These are phyloP conservation scores for Plasmodium falciparum DNA, from an alignment of 169 alveolate species.

Conservation along the genomic window DNA sequence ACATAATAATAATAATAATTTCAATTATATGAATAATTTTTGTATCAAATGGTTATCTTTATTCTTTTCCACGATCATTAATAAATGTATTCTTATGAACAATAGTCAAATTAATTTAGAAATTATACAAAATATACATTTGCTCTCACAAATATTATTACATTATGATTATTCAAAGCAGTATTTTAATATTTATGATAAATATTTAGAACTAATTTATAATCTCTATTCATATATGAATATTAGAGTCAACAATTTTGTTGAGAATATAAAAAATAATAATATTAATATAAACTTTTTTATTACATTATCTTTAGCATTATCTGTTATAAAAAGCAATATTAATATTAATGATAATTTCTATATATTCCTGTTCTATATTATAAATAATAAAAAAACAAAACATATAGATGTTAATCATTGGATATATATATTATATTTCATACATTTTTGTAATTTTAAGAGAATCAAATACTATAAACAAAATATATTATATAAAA, in stretches of 20 bases:
- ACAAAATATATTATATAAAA: conserved; percentile 10
- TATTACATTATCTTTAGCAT: conserved; percentile 43
- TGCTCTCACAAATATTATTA: conserved; percentile 37
- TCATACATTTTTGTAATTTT: conserved; percentile 30
- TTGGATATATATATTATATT: conserved; percentile 25
- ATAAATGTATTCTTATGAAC: not conserved
- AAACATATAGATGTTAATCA: conserved; percentile 1
- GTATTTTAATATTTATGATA: conserved; percentile 20
- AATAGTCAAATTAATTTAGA: conserved; percentile 10
- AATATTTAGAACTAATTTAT: conserved; percentile 46
- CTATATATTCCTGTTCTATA: conserved; percentile 30
- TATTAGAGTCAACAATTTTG: not conserved
- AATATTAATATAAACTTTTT: conserved; percentile 24
- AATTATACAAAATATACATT: conserved; percentile 28
- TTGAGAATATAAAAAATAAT: conserved; percentile 7
- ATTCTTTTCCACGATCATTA: not conserved
- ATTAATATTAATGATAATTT: conserved; percentile 39
- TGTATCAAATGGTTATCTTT: too few species aligned
- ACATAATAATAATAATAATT: not conserved
- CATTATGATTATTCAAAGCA: conserved; percentile 56
- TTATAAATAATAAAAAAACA: conserved; percentile 16
- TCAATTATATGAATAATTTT: too few species aligned
- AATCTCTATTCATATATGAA: conserved; percentile 36
- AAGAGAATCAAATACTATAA: conserved; percentile 21
- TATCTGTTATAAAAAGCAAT: conserved; percentile 40